A percentile compares a stretch with the other conserved stretches of the same genome.
phyloP scores from a whole-genome alignment of 352 stramenopile species.

The Phytophthora chlamydospora region DNA sequence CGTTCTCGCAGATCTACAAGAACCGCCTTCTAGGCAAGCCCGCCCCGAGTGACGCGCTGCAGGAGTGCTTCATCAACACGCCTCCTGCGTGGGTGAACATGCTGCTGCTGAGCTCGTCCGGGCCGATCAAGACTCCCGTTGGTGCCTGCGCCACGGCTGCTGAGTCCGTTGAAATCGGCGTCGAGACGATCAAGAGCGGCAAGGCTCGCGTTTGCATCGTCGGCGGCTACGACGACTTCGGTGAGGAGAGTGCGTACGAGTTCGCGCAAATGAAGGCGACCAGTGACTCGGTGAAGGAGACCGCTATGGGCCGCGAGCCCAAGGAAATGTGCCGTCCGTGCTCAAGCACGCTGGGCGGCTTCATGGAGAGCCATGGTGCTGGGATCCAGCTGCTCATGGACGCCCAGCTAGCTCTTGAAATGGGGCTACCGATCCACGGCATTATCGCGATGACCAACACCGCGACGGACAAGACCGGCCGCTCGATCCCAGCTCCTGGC shows the following conservation, averaged over 20 bases:
- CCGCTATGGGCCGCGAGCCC: slow-evolving; percentile 80
- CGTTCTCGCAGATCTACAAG: slow-evolving; percentile 83
- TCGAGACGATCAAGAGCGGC: slow-evolving; percentile 88
- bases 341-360: slow-evolving; percentile 77
- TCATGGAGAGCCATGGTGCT: slow-evolving; percentile 90
- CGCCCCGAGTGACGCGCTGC: slow-evolving; percentile 75
- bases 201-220: slow-evolving; percentile 88
- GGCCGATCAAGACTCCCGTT: slow-evolving; percentile 90
- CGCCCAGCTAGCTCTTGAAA: slow-evolving; percentile 85
- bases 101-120: slow-evolving; percentile 85
- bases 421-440: slow-evolving; percentile 88
- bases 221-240: slow-evolving; percentile 89
- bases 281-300: slow-evolving; percentile 86
- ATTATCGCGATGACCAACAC: slow-evolving; percentile 88
- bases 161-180: slow-evolving; percentile 88
- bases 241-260: slow-evolving; percentile 84
- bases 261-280: slow-evolving; percentile 92
- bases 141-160: slow-evolving; percentile 86
- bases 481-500: slow-evolving; percentile 84
- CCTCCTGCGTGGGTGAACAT: slow-evolving; percentile 92
- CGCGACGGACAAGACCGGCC: slow-evolving; percentile 89
- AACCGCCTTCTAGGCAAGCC: slow-evolving; percentile 71
- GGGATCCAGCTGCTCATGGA: slow-evolving; percentile 91
- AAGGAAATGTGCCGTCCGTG: slow-evolving; percentile 89
- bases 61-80: slow-evolving; percentile 91